A percentile compares a stretch with the other conserved stretches of the same genome.
phyloP scores from a whole-genome alignment of 1,139 yeast genomes.

The Magnusiomyces suaveolens region DNA sequence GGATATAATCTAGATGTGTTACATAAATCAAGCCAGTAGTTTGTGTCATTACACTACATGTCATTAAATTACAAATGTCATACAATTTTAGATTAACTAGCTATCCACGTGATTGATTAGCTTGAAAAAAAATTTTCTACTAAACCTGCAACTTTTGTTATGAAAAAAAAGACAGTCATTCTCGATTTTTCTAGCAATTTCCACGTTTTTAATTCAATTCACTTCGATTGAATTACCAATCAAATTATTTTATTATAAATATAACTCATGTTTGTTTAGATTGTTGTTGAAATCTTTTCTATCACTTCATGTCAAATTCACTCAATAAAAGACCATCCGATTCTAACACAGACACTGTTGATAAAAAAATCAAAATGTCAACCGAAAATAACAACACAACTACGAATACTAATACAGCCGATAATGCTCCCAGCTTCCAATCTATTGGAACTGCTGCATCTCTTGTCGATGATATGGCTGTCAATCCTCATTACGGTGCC shows the following conservation, averaged over 20 bases:
- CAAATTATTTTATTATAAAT: too few relatives aligned
- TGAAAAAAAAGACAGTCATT: neutral
- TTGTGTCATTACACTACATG: too few relatives aligned
- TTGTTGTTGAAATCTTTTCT: too few relatives aligned
- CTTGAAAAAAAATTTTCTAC: neutral
- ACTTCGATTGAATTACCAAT: neutral
- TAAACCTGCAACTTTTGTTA: neutral
- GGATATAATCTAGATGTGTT: neutral
- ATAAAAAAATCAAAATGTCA: conserved; percentile 3
- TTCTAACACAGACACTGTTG: neutral
- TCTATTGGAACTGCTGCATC: conserved; percentile 25
- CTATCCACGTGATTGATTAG: too few relatives aligned
- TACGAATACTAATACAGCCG: neutral
- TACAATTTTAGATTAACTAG: too few relatives aligned
- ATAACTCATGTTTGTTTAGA: too few relatives aligned
- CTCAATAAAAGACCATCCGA: neutral
- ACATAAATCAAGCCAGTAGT: too few relatives aligned
- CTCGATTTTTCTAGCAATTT: neutral
- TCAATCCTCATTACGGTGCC: conserved; percentile 18
- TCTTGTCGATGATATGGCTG: conserved; percentile 19
- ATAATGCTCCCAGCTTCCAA: conserved; percentile 12
- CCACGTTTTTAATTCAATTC: neutral
- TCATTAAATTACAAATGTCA: too few relatives aligned
- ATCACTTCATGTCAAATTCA: neutral
- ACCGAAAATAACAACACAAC: neutral